Conservation (phyloP, 768 basidiomycete genomes). For the Kwoniella bestiolae region DNA sequence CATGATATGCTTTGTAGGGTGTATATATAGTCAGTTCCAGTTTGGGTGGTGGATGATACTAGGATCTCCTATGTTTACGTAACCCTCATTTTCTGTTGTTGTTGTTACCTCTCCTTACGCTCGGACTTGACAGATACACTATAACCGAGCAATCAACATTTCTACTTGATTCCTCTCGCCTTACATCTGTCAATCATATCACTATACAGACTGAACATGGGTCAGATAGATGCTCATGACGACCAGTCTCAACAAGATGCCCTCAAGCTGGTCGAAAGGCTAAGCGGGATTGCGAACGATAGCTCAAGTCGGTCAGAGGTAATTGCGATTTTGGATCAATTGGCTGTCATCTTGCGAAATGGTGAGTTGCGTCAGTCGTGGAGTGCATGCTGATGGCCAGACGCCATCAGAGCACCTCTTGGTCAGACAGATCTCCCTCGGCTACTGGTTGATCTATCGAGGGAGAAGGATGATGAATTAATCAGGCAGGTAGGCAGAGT, state of each 20-base stretch:
- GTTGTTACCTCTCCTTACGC: too few relatives aligned
- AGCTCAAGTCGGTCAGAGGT: too few relatives aligned
- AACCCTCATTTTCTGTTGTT: too few relatives aligned
- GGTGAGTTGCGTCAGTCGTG: neutral
- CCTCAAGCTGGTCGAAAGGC: neutral
- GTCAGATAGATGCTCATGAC: neutral
- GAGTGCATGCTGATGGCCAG: neutral
- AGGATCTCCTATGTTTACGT: too few relatives aligned
- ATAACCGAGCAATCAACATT: too few relatives aligned
- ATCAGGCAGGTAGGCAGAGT: conserved; percentile 20
- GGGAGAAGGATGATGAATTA: neutral
- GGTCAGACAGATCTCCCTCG: conserved; percentile 11
- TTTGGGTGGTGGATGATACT: too few relatives aligned
- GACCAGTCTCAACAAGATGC: neutral
- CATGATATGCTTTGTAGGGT: too few relatives aligned
- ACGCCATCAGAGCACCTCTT: neutral
- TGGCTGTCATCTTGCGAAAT: conserved; percentile 17
- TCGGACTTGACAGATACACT: too few relatives aligned
- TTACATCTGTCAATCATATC: too few relatives aligned
- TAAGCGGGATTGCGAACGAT: neutral
- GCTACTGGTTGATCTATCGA: conserved; percentile 2
- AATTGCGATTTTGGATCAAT: neutral
- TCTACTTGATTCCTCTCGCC: too few relatives aligned
- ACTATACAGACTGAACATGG: too few relatives aligned
- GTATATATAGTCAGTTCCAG: too few relatives aligned